Percentiles rank a stretch among this genome's conserved stretches.
Conservation (phyloP, 768 basidiomycete genomes). For the Exsudoporus frostii region DNA sequence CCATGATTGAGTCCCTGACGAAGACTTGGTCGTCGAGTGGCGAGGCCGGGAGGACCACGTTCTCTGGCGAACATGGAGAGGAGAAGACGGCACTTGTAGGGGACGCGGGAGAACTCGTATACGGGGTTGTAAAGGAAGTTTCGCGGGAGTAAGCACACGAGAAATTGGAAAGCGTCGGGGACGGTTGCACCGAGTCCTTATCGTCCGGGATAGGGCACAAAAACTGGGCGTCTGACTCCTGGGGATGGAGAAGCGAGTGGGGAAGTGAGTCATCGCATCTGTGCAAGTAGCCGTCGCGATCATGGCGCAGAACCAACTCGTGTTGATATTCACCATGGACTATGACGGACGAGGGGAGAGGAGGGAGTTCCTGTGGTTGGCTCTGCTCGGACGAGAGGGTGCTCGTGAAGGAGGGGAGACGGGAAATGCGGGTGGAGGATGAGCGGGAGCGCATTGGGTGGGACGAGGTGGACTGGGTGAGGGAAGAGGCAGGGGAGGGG, state of each 20-base stretch:
- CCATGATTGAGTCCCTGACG: not conserved
- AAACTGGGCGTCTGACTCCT: slow-evolving; percentile 19
- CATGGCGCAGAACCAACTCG: slow-evolving; percentile 20
- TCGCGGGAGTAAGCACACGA: slow-evolving; percentile 27
- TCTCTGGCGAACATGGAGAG: slow-evolving; percentile 20
- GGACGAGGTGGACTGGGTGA: slow-evolving; percentile 26
- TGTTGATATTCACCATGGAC: slow-evolving; percentile 30
- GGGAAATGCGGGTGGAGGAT: slow-evolving; percentile 29
- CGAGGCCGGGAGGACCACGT: slow-evolving; percentile 26
- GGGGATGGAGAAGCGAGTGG: not conserved
- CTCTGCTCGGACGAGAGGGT: slow-evolving; percentile 34
- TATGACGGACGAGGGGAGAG: slow-evolving; percentile 30
- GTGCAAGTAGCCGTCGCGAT: slow-evolving; percentile 12
- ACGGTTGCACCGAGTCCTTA: slow-evolving; percentile 25
- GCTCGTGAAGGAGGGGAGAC: slow-evolving; percentile 32
- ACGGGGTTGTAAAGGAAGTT: slow-evolving; percentile 24
- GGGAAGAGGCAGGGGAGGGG: slow-evolving; percentile 27
- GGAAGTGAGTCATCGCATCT: slow-evolving; percentile 15
- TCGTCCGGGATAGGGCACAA: slow-evolving; percentile 19
- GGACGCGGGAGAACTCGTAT: slow-evolving; percentile 21
- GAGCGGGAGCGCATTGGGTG: slow-evolving; percentile 30
- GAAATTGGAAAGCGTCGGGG: slow-evolving; percentile 29
- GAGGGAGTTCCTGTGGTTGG: slow-evolving; percentile 24
- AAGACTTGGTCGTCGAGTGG: slow-evolving; percentile 13
- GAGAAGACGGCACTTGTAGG: slow-evolving; percentile 21